Base-by-base conservation (phyloP, 352 stramenopile genomes). In the Phytophthora sp. region DNA sequence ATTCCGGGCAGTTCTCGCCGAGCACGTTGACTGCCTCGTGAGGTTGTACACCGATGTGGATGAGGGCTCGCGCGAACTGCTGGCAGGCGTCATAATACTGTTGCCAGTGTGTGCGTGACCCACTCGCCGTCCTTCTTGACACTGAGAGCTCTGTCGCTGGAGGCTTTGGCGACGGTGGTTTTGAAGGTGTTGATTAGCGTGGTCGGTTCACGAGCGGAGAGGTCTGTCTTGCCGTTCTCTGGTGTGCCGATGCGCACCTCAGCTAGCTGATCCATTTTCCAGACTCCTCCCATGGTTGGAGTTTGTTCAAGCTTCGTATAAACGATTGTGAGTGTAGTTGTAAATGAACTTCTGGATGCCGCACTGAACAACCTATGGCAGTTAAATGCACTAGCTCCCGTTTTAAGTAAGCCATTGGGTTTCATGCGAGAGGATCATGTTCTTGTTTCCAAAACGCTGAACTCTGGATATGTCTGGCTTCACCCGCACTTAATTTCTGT, bases 1-100 rank as follows among this genome's bases (percentile, higher is more conserved):
- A 97, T 61, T 97, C 82, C 8, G 87, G 82, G 27, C 82, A 85
- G 70, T 96, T 96, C 63, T 85, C 87, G 23, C 89, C 89, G 41
- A 92, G 89, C 27, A 97, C 82, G 54, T 76, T 89, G 20, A 97
- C 87, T 1, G 74, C 77, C 30, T 97, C 79, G 48, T 92, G 82
- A 21, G 71, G 62, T 24, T 85, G 38, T 9, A 96, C 71, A 12
- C 87, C 89, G 8, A 91, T 15, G 30, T 76, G 61, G 35, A 96
- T 87, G 51, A 96, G 70, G 17, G 87, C 69, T 55, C 88, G 88
- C 44, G 79, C 89, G 44, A 96, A 94, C 28, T 68, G 59, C 37
- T 78, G 61, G 38, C 72, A 82, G 53, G 77, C 76, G n/a, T 77
- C 62, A 48, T 86, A 90, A 76, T 96, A 96, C 60, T 96, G 65